Evolutionary conservation across 345 rosid genomes (phyloP).

Genomic region (Adansonia digitata): DNA sequence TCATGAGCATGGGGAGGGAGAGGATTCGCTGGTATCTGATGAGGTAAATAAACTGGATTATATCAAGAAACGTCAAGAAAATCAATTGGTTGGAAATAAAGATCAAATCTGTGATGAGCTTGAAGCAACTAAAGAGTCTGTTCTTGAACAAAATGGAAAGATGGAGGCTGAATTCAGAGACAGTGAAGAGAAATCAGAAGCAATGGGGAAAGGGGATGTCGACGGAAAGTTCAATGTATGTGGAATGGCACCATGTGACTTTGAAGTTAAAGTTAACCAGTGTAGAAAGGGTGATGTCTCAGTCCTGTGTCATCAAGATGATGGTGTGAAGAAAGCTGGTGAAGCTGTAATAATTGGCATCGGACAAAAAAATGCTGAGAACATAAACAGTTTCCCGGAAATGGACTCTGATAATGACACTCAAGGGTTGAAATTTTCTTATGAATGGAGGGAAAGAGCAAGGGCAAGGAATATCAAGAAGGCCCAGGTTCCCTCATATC

Average conservation of each 20-base stretch:
- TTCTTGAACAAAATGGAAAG: conserved; percentile 24
- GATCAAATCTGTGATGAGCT: conserved; percentile 20
- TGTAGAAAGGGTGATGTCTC: conserved; percentile 17
- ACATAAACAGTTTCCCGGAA: conserved; percentile 19
- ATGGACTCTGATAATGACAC: conserved; percentile 22
- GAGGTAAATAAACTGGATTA: conserved; percentile 21
- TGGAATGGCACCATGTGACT: conserved; percentile 13
- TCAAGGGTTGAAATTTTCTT: conserved; percentile 30
- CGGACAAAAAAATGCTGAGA: conserved; percentile 29
- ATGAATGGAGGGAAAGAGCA: conserved; percentile 30
- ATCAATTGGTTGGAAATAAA: conserved; percentile 25
- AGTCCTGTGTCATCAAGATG: conserved; percentile 15
- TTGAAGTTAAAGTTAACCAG: conserved; percentile 16
- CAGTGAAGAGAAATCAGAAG: conserved; percentile 27
- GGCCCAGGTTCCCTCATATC: conserved; percentile 21
- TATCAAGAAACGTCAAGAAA: conserved; percentile 18
- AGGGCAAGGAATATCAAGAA: conserved; percentile 26
- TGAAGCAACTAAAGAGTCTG: conserved; percentile 25
- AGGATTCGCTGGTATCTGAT: conserved; percentile 12
- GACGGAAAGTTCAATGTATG: conserved; percentile 20
- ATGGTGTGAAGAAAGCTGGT: conserved; percentile 13
- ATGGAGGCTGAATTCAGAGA: conserved; percentile 16
- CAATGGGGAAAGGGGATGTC: conserved; percentile 13
- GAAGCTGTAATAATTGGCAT: conserved; percentile 21
- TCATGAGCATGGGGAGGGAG: conserved; percentile 11